phyloP scores from a whole-genome alignment of 306 rosid genomes.

The Corylus americana region DNA sequence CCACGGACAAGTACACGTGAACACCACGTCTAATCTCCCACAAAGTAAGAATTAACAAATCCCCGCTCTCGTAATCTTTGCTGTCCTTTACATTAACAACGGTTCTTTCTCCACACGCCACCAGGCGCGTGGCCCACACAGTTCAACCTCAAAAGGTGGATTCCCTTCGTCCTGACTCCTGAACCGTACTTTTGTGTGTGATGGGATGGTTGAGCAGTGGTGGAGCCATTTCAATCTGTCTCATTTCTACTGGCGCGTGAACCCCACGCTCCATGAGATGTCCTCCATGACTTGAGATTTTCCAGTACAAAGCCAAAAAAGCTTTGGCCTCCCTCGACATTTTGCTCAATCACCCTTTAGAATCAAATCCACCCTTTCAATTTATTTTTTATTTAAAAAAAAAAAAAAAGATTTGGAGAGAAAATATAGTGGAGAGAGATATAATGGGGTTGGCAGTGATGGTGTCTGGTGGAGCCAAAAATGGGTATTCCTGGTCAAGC shows the following conservation, averaged over 20 bases:
- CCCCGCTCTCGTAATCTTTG: constrained; percentile 15
- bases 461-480: constrained; percentile 6
- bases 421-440: not conserved
- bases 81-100: not conserved
- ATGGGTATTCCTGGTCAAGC: constrained; percentile 3
- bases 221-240: not conserved
- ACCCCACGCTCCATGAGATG: not conserved
- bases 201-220: not conserved
- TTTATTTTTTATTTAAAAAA: too few species aligned
- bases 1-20: constrained; percentile 43
- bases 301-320: not conserved
- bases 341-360: constrained; percentile 15
- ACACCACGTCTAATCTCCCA: constrained; percentile 18
- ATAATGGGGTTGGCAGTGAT: constrained; percentile 21
- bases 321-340: not conserved
- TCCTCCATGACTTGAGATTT: not conserved
- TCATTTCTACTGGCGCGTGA: not conserved
- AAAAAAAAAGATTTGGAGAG: not conserved
- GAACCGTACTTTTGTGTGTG: not conserved
- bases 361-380: constrained; percentile 7
- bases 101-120: constrained; percentile 2
- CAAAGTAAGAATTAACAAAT: constrained; percentile 8
- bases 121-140: not conserved
- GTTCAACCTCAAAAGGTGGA: not conserved
- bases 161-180: not conserved